Percentiles rank a stretch among this genome's conserved stretches.
These are phyloP conservation scores for Colletotrichum sublineola DNA, from an alignment of 2,329 filamentous ascomycete genomes.

Conservation along the genomic window DNA sequence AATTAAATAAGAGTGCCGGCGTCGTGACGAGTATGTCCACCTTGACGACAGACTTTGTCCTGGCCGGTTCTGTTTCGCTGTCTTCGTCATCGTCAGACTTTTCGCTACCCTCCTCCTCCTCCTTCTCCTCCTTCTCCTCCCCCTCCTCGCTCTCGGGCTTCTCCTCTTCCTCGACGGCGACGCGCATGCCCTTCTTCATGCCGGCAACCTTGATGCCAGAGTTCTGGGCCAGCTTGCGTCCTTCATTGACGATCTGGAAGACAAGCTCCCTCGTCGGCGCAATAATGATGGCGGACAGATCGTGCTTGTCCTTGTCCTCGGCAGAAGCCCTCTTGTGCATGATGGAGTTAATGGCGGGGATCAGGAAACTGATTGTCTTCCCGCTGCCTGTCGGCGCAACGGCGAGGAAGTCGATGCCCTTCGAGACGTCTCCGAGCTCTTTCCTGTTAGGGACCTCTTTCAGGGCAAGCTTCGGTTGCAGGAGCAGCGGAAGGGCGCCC, in stretches of 20 bases:
- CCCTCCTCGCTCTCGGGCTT: conserved; percentile 42
- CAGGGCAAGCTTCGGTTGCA: conserved; percentile 69
- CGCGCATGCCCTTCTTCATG: conserved; percentile 86
- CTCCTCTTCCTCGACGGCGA: conserved; percentile 51
- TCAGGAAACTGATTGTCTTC: conserved; percentile 93
- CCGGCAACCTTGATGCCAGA: conserved; percentile 84
- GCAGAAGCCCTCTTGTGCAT: conserved; percentile 67
- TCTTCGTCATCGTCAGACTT: conserved; percentile 52
- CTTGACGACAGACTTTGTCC: conserved; percentile 69
- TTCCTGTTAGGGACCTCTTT: conserved; percentile 52
- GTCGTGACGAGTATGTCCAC: conserved; percentile 86
- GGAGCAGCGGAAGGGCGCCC: conserved; percentile 82
- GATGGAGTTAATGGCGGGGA: conserved; percentile 86
- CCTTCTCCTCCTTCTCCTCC: conserved; percentile 52
- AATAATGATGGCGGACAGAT: conserved; percentile 77
- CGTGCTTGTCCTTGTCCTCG: conserved; percentile 56
- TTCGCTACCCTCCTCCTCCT: conserved; percentile 49
- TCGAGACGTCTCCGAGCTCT: conserved; percentile 48
- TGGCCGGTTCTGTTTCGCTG: conserved; percentile 45
- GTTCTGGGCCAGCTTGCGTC: conserved; percentile 80
- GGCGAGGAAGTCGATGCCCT: conserved; percentile 80
- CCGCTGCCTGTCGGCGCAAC: conserved; percentile 96
- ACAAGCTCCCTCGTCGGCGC: conserved; percentile 85
- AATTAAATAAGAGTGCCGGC: conserved; percentile 82
- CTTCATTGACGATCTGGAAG: conserved; percentile 86